phyloP scores from a whole-genome alignment of 768 basidiomycete species.

The Trametes maxima region DNA sequence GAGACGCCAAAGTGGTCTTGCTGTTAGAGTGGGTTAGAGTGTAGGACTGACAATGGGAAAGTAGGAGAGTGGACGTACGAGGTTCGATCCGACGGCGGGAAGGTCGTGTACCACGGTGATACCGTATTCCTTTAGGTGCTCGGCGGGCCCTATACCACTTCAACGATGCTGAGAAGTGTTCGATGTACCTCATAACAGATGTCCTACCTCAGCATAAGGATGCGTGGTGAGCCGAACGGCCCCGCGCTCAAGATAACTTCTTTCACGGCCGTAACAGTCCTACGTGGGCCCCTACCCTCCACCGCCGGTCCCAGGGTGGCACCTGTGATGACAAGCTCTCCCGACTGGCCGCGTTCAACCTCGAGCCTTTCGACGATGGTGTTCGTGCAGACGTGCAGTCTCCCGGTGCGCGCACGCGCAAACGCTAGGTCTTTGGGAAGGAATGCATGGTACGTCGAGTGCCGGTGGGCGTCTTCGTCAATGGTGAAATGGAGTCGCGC shows the following conservation, averaged over 20 bases:
- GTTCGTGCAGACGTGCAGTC: conserved; percentile 26
- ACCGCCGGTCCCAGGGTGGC: conserved; percentile 15
- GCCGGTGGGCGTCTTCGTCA: conserved; percentile 20
- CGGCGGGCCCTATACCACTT: conserved; percentile 31
- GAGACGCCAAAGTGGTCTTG: conserved; percentile 45
- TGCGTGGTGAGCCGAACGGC: conserved; percentile 37
- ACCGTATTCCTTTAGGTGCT: conserved; percentile 25
- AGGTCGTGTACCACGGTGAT: conserved; percentile 27
- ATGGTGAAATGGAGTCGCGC: conserved; percentile 28
- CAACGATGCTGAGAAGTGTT: not conserved
- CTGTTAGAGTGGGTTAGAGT: conserved; percentile 18
- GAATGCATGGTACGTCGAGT: conserved; percentile 29
- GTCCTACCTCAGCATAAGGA: conserved; percentile 39
- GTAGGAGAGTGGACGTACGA: conserved; percentile 12
- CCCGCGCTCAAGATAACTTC: conserved; percentile 32
- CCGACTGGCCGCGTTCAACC: conserved; percentile 7
- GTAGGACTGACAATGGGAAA: not conserved
- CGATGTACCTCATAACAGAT: not conserved
- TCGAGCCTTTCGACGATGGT: conserved; percentile 23
- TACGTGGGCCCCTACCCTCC: not conserved
- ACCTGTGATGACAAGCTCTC: conserved; percentile 10
- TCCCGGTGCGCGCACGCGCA: conserved; percentile 5
- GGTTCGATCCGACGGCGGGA: conserved; percentile 33
- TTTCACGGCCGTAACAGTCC: conserved; percentile 11
- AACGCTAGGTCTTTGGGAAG: conserved; percentile 19